Percentiles rank a stretch among this genome's conserved stretches.
These are phyloP conservation scores for Fusarium pininemorale DNA, from an alignment of 2,329 filamentous ascomycete genomes.

Conservation along the genomic window DNA sequence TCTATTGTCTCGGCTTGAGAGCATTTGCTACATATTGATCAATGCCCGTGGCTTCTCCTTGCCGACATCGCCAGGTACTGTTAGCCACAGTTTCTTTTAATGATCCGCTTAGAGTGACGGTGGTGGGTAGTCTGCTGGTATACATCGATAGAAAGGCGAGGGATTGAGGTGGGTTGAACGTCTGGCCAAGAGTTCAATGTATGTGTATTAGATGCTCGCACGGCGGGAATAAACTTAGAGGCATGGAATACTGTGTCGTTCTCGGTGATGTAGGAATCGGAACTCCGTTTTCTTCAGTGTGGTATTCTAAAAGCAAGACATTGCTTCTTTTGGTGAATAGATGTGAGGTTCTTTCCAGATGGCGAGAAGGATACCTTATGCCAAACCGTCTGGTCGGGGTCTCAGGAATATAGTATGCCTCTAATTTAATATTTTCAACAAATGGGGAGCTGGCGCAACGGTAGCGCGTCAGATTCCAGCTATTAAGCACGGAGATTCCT, in stretches of 20 bases:
- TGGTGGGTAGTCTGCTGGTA: slow-evolving; percentile 22
- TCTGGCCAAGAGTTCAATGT: slow-evolving; percentile 29
- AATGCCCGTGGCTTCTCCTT: slow-evolving; percentile 12
- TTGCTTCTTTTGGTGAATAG: not conserved
- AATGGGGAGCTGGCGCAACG: slow-evolving; percentile 20
- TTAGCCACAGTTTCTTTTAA: slow-evolving; percentile 34
- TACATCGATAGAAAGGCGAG: slow-evolving; percentile 29
- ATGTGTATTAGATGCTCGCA: slow-evolving; percentile 42
- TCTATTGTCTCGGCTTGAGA: slow-evolving; percentile 20
- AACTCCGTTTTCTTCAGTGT: not conserved
- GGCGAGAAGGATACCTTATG: not conserved
- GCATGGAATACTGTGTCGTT: slow-evolving; percentile 10
- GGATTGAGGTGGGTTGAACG: slow-evolving; percentile 8
- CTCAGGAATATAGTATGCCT: not conserved
- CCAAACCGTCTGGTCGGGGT: accelerated
- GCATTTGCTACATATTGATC: slow-evolving; percentile 10
- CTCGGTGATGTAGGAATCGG: not conserved
- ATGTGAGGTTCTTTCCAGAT: no score
- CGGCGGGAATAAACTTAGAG: slow-evolving; percentile 18
- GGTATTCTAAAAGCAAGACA: not conserved
- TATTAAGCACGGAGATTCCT: slow-evolving; percentile 3
- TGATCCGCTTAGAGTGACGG: slow-evolving; percentile 20
- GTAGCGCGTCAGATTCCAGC: slow-evolving; percentile 22
- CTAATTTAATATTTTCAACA: not conserved
- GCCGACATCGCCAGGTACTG: slow-evolving; percentile 9